Evolutionary conservation across 768 basidiomycete species (phyloP).

Genomic region (Lentinula lateritia): DNA sequence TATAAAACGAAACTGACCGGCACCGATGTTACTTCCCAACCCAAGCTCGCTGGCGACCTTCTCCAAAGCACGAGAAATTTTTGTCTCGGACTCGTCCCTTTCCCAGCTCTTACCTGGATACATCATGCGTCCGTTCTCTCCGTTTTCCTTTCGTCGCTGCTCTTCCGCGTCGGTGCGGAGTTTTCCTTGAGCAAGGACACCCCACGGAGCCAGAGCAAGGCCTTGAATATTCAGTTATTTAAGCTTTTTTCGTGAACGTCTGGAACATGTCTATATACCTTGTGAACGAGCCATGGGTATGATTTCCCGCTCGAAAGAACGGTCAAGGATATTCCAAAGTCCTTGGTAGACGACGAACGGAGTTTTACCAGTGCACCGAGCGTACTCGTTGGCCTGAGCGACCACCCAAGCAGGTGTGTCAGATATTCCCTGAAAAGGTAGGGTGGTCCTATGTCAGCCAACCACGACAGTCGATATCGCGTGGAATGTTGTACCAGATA

Average conservation of each 20-base stretch:
- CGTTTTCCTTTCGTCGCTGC: slow-evolving; percentile 16
- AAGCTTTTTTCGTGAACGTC: no score
- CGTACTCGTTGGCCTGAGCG: slow-evolving; percentile 33
- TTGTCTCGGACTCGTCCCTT: slow-evolving; percentile 25
- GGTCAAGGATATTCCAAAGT: slow-evolving; percentile 22
- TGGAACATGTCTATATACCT: neutral
- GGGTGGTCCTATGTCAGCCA: neutral
- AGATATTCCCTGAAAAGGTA: slow-evolving; percentile 16
- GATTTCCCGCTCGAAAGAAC: slow-evolving; percentile 41
- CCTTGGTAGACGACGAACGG: slow-evolving; percentile 45
- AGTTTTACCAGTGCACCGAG: slow-evolving; percentile 31
- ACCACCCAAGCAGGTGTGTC: slow-evolving; percentile 34
- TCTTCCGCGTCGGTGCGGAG: slow-evolving; percentile 25
- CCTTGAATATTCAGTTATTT: slow-evolving; percentile 6
- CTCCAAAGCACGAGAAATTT: slow-evolving; percentile 28
- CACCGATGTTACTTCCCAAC: slow-evolving; percentile 20
- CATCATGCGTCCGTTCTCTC: slow-evolving; percentile 32
- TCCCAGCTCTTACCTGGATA: slow-evolving; percentile 20
- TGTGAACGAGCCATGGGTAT: slow-evolving; percentile 26
- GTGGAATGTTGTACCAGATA: slow-evolving; percentile 24
- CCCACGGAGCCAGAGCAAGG: slow-evolving; percentile 33
- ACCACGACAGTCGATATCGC: no score
- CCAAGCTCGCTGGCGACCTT: slow-evolving; percentile 35
- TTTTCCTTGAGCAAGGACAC: slow-evolving; percentile 23
- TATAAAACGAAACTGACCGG: neutral